Evolutionary conservation across 164 flowering plant species (phyloP).

Genomic region (Liquidambar formosana): DNA sequence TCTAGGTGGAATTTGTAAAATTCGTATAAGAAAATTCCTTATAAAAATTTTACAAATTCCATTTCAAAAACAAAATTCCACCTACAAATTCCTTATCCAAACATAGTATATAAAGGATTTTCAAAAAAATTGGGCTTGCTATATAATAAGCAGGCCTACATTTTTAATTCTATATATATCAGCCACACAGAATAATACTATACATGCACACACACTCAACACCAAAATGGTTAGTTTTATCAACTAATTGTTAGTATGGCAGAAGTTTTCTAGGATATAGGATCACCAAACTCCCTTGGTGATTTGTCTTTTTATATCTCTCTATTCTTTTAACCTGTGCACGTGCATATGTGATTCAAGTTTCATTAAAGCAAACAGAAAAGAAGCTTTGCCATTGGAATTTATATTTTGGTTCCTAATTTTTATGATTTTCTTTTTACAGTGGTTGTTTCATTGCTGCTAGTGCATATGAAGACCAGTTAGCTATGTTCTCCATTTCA

Average conservation of each 20-base stretch:
- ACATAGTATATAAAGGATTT: too few species aligned
- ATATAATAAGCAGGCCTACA: too few species aligned
- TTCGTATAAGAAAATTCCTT: too few species aligned
- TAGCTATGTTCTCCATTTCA: slow-evolving; percentile 79
- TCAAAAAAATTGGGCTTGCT: too few species aligned
- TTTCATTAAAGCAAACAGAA: too few species aligned
- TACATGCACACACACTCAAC: not conserved
- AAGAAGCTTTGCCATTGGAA: not conserved
- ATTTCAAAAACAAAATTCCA: too few species aligned
- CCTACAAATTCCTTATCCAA: too few species aligned
- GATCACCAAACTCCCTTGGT: not conserved
- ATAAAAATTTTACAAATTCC: too few species aligned
- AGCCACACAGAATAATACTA: not conserved
- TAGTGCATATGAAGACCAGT: slow-evolving; percentile 76
- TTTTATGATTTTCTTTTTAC: slow-evolving; percentile 24
- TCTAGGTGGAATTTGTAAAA: too few species aligned
- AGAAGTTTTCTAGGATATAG: not conserved
- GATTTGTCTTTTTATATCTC: not conserved
- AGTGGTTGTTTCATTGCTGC: slow-evolving; percentile 85
- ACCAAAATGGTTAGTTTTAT: not conserved
- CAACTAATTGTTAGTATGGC: not conserved
- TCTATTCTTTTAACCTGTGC: not conserved
- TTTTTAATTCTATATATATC: not conserved
- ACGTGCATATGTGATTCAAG: too few species aligned
- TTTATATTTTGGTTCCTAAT: slow-evolving; percentile 14